Conservation (phyloP, 306 rosid species). For the Erythrophleum fordii region DNA sequence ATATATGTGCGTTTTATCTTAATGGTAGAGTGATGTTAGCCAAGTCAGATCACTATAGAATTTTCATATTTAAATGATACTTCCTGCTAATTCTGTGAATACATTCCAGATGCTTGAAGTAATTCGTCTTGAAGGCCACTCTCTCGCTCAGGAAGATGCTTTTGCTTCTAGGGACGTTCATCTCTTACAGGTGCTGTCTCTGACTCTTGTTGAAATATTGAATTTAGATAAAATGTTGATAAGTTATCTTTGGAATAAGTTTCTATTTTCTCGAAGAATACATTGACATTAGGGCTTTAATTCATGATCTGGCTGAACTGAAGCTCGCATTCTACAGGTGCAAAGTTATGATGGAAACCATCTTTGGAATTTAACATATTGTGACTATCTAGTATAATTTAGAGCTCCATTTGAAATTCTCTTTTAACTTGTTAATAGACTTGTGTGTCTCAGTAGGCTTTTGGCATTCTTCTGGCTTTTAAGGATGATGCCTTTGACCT, state of each 20-base stretch:
- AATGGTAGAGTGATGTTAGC: neutral
- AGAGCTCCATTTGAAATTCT: neutral
- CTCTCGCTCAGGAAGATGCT: slow-evolving; percentile 85
- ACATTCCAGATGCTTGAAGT: slow-evolving; percentile 83
- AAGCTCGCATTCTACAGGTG: neutral
- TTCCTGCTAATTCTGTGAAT: slow-evolving; percentile 20
- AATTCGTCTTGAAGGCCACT: slow-evolving; percentile 93
- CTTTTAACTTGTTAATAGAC: neutral
- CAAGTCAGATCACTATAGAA: neutral
- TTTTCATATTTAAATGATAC: neutral
- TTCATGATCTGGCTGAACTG: neutral
- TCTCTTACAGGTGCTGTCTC: slow-evolving; percentile 81
- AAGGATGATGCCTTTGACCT: neutral
- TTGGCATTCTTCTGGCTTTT: neutral
- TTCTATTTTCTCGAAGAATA: neutral
- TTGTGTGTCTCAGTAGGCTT: neutral
- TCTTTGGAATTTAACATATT: neutral
- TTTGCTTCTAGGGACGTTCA: slow-evolving; percentile 90
- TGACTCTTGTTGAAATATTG: neutral
- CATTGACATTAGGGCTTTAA: neutral
- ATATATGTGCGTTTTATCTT: neutral
- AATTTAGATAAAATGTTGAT: neutral
- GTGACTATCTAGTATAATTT: neutral
- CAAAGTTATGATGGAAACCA: neutral
- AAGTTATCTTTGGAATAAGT: slow-evolving; percentile 8